Conservation (phyloP, 805 yeast genomes). For the Candida ipomoeae region DNA sequence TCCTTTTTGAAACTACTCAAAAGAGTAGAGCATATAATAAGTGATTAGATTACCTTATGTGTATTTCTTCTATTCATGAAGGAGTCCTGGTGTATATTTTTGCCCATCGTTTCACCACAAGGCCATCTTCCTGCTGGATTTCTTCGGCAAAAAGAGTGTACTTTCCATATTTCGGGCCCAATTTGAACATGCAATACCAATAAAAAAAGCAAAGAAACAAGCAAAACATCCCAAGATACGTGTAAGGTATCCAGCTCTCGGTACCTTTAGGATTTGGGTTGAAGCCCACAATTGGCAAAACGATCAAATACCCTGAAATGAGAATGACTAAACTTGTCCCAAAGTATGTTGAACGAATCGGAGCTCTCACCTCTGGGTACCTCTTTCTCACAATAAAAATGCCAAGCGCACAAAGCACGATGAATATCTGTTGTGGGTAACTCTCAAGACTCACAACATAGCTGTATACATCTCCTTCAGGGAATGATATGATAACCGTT, state of each 20-base stretch:
- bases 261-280: constrained; percentile 40
- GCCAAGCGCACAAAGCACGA: constrained; percentile 53
- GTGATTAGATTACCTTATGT: neutral
- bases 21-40: constrained; percentile 13
- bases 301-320: constrained; percentile 44
- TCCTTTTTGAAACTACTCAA: constrained; percentile 11
- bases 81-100: constrained; percentile 22
- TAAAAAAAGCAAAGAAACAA: constrained; percentile 43
- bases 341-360: constrained; percentile 46
- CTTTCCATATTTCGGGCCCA: constrained; percentile 43
- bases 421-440: constrained; percentile 47
- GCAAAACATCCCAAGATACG: constrained; percentile 41
- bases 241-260: constrained; percentile 46
- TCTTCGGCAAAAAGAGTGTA: constrained; percentile 45
- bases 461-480: constrained; percentile 48
- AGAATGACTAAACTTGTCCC: constrained; percentile 47
- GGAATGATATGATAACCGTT: constrained; percentile 34
- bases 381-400: constrained; percentile 49
- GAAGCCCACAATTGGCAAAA: constrained; percentile 45
- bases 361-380: constrained; percentile 46
- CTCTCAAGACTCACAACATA: constrained; percentile 51
- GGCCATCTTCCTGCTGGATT: constrained; percentile 50
- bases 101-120: constrained; percentile 54
- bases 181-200: constrained; percentile 52
- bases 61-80: neutral